Evolutionary conservation across 139 green algal species (phyloP).

Genomic region (Nannochloris sp.): DNA sequence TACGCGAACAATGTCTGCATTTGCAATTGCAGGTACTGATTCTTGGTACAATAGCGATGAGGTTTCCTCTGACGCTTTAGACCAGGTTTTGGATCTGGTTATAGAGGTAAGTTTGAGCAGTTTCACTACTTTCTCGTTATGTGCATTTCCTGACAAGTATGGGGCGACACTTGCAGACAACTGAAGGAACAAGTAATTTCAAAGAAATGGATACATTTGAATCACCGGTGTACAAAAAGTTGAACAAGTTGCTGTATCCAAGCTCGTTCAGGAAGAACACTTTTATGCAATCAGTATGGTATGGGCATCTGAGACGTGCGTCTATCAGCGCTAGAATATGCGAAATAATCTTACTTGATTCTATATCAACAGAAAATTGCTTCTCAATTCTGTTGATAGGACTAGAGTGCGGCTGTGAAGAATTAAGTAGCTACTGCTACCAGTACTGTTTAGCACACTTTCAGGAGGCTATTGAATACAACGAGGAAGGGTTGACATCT

Average conservation of each 20-base stretch:
- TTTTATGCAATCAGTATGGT: neutral
- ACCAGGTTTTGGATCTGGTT: neutral
- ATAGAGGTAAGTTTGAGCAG: neutral
- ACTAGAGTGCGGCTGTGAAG: neutral
- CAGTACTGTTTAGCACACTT: neutral
- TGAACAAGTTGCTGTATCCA: conserved; percentile 1
- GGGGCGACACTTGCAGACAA: no score
- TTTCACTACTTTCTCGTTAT: no score
- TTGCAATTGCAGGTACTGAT: neutral
- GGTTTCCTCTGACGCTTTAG: neutral
- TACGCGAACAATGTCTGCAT: neutral
- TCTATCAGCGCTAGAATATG: neutral
- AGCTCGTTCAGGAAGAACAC: neutral
- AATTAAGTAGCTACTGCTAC: neutral
- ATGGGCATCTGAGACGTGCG: neutral
- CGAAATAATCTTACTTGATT: neutral
- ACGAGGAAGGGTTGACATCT: neutral
- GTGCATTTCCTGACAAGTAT: no score
- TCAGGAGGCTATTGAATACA: neutral
- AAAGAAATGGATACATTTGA: neutral
- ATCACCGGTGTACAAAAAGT: neutral
- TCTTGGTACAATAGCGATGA: neutral
- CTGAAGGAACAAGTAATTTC: neutral
- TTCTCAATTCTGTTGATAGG: neutral
- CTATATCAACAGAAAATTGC: conserved; percentile 6